phyloP scores from a whole-genome alignment of 352 stramenopile species.

The Peronospora tabacina region DNA sequence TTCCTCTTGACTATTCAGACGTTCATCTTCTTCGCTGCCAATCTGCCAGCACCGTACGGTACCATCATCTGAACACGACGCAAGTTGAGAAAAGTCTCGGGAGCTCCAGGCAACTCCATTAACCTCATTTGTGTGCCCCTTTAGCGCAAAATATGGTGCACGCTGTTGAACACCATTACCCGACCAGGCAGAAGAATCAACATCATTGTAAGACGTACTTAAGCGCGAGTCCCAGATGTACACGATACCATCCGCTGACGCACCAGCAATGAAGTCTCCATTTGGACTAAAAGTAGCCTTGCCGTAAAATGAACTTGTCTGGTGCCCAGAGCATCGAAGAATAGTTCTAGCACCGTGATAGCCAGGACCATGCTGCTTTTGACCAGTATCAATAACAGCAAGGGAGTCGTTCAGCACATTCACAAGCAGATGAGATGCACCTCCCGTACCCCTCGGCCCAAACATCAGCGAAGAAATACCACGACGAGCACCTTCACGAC shows the following conservation, averaged over 20 bases:
- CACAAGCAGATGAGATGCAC: slow-evolving; percentile 40
- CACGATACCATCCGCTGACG: slow-evolving; percentile 44
- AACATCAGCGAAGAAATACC: slow-evolving; percentile 55
- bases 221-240: slow-evolving; percentile 49
- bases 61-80: slow-evolving; percentile 59
- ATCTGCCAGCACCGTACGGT: slow-evolving; percentile 45
- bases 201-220: slow-evolving; percentile 8
- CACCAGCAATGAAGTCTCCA: slow-evolving; percentile 48
- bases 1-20: neutral
- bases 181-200: slow-evolving; percentile 2
- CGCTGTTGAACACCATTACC: slow-evolving; percentile 7
- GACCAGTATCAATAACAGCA: slow-evolving; percentile 40
- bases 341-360: slow-evolving; percentile 11
- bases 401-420: slow-evolving; percentile 57
- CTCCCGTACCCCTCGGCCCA: slow-evolving; percentile 19
- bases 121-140: slow-evolving; percentile 53
- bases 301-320: slow-evolving; percentile 56
- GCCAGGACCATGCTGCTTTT: slow-evolving; percentile 7
- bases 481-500: slow-evolving; percentile 25
- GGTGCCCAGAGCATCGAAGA: slow-evolving; percentile 43
- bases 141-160: slow-evolving; percentile 37
- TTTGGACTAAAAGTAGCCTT: slow-evolving; percentile 55
- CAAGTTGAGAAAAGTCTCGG: slow-evolving; percentile 43
- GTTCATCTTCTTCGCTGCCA: slow-evolving; percentile 5
- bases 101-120: slow-evolving; percentile 57